phyloP scores from a whole-genome alignment of 192 early-diverging fungal genomes.

The Entophlyctis luteolus region DNA sequence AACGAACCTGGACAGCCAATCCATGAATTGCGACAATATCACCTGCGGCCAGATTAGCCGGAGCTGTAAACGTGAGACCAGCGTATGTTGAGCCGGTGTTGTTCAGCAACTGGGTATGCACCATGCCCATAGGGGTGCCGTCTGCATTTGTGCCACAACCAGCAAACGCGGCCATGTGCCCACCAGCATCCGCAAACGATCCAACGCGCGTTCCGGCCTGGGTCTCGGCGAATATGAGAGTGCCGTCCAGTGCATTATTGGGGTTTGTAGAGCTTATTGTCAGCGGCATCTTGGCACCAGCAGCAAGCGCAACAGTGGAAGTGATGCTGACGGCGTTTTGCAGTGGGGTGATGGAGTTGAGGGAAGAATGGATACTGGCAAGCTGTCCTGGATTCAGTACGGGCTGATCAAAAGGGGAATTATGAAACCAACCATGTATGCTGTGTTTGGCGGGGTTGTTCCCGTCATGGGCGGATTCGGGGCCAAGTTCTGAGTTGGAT shows the following conservation, averaged over 20 bases:
- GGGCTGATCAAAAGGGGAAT: no score
- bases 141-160: background rate
- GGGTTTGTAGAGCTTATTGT: background rate
- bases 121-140: background rate
- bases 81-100: background rate
- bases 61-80: background rate
- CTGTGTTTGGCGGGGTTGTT: background rate
- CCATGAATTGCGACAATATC: background rate
- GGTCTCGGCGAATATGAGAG: background rate
- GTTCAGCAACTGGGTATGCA: background rate
- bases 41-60: background rate
- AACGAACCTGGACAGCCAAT: background rate
- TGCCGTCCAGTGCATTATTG: background rate
- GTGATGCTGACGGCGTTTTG: background rate
- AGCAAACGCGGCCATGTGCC: background rate
- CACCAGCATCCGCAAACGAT: background rate
- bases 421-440: no score
- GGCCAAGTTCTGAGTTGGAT: background rate
- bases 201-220: background rate
- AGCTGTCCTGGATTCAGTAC: no score
- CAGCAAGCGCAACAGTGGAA: background rate
- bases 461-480: background rate
- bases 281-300: background rate
- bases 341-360: background rate
- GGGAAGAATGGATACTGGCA: background rate